Conservation (phyloP, 2,329 filamentous ascomycete species). For the Aspergillus uvarum region DNA sequence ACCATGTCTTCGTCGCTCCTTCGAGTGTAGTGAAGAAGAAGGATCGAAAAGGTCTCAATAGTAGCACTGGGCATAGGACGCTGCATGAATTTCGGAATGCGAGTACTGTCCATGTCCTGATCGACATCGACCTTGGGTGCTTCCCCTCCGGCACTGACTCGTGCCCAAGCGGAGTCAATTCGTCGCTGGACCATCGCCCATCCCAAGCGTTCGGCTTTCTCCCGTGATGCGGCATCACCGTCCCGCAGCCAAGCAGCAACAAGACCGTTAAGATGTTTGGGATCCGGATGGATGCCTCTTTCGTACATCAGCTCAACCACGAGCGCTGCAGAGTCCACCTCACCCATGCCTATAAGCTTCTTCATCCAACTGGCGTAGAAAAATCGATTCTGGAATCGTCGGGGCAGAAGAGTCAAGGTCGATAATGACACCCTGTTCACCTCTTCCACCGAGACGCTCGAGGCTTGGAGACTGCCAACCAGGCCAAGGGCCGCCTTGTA, state of each 20-base stretch:
- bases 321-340: constrained; percentile 68
- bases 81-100: constrained; percentile 41
- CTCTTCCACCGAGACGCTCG: constrained; percentile 42
- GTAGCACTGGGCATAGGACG: constrained; percentile 59
- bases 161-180: constrained; percentile 60
- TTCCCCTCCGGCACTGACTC: constrained; percentile 17
- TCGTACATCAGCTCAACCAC: constrained; percentile 75
- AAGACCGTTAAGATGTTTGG: constrained; percentile 78
- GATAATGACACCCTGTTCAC: constrained; percentile 51
- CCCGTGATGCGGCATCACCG: constrained; percentile 53
- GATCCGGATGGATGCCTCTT: constrained; percentile 65
- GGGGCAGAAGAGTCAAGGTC: constrained; percentile 54
- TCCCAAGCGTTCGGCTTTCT: constrained; percentile 66
- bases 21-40: constrained; percentile 70
- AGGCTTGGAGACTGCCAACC: constrained; percentile 42
- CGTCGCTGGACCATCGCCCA: constrained; percentile 76
- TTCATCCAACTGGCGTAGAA: constrained; percentile 90
- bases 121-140: constrained; percentile 32
- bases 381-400: constrained; percentile 66
- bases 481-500: constrained; percentile 44
- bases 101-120: constrained; percentile 20
- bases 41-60: constrained; percentile 73
- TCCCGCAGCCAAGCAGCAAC: constrained; percentile 75
- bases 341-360: constrained; percentile 70
- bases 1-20: constrained; percentile 60